These are phyloP conservation scores for Mycena kentingensis DNA, from an alignment of 768 basidiomycete species.

Conservation along the genomic window DNA sequence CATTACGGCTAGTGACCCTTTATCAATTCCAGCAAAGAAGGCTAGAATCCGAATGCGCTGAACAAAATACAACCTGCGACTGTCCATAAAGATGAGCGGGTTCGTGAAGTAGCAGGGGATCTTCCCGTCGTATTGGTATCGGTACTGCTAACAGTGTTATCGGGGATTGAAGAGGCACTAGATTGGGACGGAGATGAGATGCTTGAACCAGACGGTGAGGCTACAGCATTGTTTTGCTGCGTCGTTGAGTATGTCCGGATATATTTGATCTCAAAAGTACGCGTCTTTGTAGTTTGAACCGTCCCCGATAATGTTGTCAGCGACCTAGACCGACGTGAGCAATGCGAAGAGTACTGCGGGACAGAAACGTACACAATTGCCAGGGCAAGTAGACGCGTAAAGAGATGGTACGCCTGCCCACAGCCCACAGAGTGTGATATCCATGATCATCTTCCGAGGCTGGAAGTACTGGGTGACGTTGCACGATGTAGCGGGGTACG, in stretches of 20 bases:
- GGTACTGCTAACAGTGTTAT: too few relatives aligned
- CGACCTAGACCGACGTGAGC: background rate
- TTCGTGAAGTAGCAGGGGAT: too few relatives aligned
- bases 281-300: background rate
- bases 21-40: too few relatives aligned
- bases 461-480: slow-evolving; percentile 45
- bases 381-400: background rate
- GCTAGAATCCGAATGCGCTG: too few relatives aligned
- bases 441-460: slow-evolving; percentile 50
- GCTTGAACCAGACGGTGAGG: too few relatives aligned
- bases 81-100: too few relatives aligned
- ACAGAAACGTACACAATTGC: background rate
- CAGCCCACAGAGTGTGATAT: slow-evolving; percentile 56
- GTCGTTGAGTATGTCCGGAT: background rate
- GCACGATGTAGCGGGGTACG: slow-evolving; percentile 41
- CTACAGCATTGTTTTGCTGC: background rate
- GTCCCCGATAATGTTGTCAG: background rate
- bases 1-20: too few relatives aligned
- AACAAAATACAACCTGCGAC: too few relatives aligned
- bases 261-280: slow-evolving; percentile 1
- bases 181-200: too few relatives aligned
- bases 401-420: slow-evolving; percentile 28
- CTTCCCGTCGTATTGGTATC: too few relatives aligned
- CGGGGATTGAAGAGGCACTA: too few relatives aligned
- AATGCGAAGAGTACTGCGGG: background rate